A percentile compares a stretch with the other conserved stretches of the same genome.
phyloP scores from a whole-genome alignment of 805 yeast genomes.

The Starmerella vaccinii region DNA sequence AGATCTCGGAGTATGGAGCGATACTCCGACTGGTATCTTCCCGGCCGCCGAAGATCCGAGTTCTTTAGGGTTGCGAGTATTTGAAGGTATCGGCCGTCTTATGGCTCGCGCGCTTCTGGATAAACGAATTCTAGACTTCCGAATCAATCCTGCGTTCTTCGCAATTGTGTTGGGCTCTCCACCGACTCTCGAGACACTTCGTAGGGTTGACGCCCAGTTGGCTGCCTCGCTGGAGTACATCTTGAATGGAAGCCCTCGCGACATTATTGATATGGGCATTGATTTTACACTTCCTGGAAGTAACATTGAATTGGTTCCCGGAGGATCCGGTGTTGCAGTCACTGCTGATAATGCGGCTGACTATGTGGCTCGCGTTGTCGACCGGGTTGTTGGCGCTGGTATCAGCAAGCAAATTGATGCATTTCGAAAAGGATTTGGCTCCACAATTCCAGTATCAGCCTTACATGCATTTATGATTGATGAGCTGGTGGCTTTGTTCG shows the following conservation, averaged over 20 bases:
- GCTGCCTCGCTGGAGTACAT: slow-evolving; percentile 17
- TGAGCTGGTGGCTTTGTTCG: slow-evolving; percentile 61
- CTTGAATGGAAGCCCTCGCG: slow-evolving; percentile 31
- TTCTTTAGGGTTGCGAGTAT: slow-evolving; percentile 37
- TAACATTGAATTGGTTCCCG: slow-evolving; percentile 44
- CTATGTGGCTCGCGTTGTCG: slow-evolving; percentile 49
- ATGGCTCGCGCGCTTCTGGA: slow-evolving; percentile 80
- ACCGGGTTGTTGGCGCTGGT: slow-evolving; percentile 53
- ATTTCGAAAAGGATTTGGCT: slow-evolving; percentile 71
- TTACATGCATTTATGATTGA: slow-evolving; percentile 58
- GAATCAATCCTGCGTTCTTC: slow-evolving; percentile 63
- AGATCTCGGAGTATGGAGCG: slow-evolving; percentile 61
- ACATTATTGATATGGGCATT: slow-evolving; percentile 47
- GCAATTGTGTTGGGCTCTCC: slow-evolving; percentile 38
- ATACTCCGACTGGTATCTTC: slow-evolving; percentile 46
- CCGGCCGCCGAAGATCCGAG: slow-evolving; percentile 37
- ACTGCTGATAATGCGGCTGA: slow-evolving; percentile 43
- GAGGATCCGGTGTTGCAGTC: slow-evolving; percentile 47
- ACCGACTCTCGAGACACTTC: slow-evolving; percentile 11
- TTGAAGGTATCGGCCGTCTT: slow-evolving; percentile 65
- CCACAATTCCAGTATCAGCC: slow-evolving; percentile 69
- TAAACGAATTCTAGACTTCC: slow-evolving; percentile 75
- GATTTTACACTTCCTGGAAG: slow-evolving; percentile 72
- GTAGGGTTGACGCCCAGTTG: slow-evolving; percentile 20
- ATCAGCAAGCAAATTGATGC: slow-evolving; percentile 52